Conservation (phyloP, 208 protist genomes). For the Trichomonas vaginalis region DNA sequence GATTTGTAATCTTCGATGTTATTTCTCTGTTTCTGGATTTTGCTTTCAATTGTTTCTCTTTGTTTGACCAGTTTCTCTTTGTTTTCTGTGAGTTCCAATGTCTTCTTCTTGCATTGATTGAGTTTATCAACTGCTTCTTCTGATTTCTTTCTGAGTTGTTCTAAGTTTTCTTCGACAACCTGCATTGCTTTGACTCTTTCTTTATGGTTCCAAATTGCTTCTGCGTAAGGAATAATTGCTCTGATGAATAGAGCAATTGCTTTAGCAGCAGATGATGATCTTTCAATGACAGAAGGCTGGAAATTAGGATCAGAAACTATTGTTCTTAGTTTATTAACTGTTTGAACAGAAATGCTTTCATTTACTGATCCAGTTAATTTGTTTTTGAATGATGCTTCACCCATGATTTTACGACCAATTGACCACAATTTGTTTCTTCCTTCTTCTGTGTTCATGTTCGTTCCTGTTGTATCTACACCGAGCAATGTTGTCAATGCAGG, state of each 20-base stretch:
- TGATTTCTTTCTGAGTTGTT: neutral
- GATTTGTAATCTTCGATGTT: neutral
- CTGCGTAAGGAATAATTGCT: neutral
- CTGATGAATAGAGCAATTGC: neutral
- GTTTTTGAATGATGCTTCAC: neutral
- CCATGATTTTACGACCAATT: neutral
- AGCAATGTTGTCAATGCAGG: neutral
- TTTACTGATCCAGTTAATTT: neutral
- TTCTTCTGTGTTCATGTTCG: neutral
- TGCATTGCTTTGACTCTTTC: neutral
- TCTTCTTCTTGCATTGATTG: neutral
- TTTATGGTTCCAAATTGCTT: neutral
- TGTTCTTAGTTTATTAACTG: neutral
- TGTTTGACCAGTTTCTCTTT: neutral
- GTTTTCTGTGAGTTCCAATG: neutral
- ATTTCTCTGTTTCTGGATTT: neutral
- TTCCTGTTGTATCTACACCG: neutral
- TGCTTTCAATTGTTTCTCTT: neutral
- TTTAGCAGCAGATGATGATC: neutral
- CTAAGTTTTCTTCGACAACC: neutral
- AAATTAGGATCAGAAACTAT: neutral
- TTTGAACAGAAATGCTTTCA: neutral
- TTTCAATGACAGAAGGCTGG: neutral
- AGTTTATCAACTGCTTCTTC: neutral
- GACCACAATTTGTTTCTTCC: neutral